These are phyloP conservation scores for Aspergillus campestris DNA, from an alignment of 495 filamentous ascomycete species.

Conservation along the genomic window DNA sequence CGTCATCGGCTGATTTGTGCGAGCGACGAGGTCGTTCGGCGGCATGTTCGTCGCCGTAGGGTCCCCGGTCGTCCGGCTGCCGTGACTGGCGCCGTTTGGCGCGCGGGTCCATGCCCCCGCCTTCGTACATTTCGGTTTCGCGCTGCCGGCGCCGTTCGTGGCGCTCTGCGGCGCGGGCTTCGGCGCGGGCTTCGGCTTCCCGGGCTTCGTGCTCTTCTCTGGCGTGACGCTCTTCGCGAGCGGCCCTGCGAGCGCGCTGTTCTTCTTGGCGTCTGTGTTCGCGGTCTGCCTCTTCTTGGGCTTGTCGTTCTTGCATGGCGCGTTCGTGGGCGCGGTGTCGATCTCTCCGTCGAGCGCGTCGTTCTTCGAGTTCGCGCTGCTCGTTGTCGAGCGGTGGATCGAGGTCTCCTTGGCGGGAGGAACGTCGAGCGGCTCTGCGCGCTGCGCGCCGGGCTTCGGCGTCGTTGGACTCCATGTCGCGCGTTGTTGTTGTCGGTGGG, in stretches of 20 bases:
- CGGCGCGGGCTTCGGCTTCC: conserved; percentile 34
- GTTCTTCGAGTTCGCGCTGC: conserved; percentile 36
- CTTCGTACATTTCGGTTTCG: conserved; percentile 29
- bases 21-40: conserved; percentile 16
- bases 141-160: conserved; percentile 32
- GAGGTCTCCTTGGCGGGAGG: conserved; percentile 26
- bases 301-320: conserved; percentile 31
- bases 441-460: conserved; percentile 44
- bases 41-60: conserved; percentile 13
- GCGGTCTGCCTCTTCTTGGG: conserved; percentile 41
- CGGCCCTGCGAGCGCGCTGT: conserved; percentile 34
- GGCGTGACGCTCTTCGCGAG: conserved; percentile 40
- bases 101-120: conserved; percentile 17
- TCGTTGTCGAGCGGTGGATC: conserved; percentile 30
- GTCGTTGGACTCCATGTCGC: conserved; percentile 43
- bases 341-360: conserved; percentile 35
- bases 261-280: conserved; percentile 39
- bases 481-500: conserved; percentile 19
- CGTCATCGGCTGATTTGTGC: conserved; percentile 21
- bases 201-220: conserved; percentile 41
- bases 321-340: conserved; percentile 27
- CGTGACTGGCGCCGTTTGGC: conserved; percentile 28
- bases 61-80: conserved; percentile 13
- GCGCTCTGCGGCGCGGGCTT: conserved; percentile 33
- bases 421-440: conserved; percentile 25